These are phyloP conservation scores for Mycosarcoma mackinlayi DNA, from an alignment of 1,284 basidiomycete species.

Conservation along the genomic window DNA sequence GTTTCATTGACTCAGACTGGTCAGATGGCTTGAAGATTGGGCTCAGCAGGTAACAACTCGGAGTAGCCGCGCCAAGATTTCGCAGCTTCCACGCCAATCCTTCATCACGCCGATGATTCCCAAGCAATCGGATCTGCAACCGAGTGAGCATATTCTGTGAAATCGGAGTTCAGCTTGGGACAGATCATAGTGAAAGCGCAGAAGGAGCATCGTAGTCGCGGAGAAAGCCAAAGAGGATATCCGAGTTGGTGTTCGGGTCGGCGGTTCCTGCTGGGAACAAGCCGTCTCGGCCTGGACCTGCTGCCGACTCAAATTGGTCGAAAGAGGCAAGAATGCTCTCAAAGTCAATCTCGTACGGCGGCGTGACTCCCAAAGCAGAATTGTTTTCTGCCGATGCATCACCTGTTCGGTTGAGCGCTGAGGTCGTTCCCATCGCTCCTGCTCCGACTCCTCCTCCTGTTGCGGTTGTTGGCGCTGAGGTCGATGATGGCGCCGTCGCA, in stretches of 20 bases:
- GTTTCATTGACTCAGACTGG: too few relatives aligned
- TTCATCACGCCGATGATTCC: too few relatives aligned
- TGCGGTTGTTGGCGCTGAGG: not conserved
- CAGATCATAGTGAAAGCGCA: not conserved
- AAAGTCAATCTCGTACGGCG: conserved; percentile 32
- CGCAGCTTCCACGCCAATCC: too few relatives aligned
- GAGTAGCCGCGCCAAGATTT: too few relatives aligned
- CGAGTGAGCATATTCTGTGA: too few relatives aligned
- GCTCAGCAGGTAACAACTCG: too few relatives aligned
- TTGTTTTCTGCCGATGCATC: not conserved
- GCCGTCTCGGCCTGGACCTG: not conserved
- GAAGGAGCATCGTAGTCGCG: conserved; percentile 23
- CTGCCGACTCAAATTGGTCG: conserved; percentile 17
- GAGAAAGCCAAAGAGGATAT: conserved; percentile 29
- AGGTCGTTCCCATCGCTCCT: too few relatives aligned
- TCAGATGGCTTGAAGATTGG: too few relatives aligned
- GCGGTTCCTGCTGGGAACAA: conserved; percentile 1
- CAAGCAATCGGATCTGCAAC: too few relatives aligned
- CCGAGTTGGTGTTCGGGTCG: conserved; percentile 15
- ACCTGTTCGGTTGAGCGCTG: not conserved
- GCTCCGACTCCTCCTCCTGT: not conserved
- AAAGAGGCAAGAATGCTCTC: conserved; percentile 28
- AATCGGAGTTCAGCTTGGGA: too few relatives aligned
- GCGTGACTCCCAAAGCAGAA: not conserved
- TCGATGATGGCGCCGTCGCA: not conserved